Evolutionary conservation across 129 eudicot genomes (phyloP), one percentile per base, ranked within the genome.

Genomic region (Helichrysum umbraculigerum): DNA sequence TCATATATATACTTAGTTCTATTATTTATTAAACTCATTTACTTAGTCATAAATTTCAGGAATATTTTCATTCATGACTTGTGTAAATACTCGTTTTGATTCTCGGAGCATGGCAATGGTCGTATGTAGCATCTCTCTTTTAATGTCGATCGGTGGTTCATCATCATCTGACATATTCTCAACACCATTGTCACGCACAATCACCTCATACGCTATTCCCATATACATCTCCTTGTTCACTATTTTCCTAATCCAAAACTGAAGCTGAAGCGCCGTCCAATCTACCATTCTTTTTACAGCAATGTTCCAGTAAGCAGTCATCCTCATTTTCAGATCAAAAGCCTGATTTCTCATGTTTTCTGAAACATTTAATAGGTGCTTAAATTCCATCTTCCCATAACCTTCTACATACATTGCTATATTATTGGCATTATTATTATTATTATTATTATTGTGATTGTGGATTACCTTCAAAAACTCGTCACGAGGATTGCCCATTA

Each of bases 281-380:
- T 79, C 83, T 30, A 79, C 78, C 58, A 79, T 21, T 70, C 82
- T 73, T 50, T 64, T 64, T 7, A 62, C 7, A 19, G 70, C 77
- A 63, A 70, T 78, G 17, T 70, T 33, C 82, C 71, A 78, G 6
- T 78, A 79, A 64, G 83, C 83, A 6, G 73, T 47, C 25, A 79
- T 72, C 34, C 74, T 64, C 73, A 72, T 79, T 20, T 65, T 79
- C 51, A 79, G 15, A 19, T 79, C 78, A 15, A 71, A 79, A 0
- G 83, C 83, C 33, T 79, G 59, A 50, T 79, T 66, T 39, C 60
- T 64, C 19, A 16, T 21, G 11, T 11, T 63, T n/a, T 70, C 73
- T 10, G 25, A 16, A 15, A 71, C 75, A 51, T 39, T 17, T 57
- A 35, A 7, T 12, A 79, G 33, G 35, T 79, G 83, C 12, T 54